phyloP scores from a whole-genome alignment of 1,139 yeast genomes.

The Debaryomycetaceae sp. region DNA sequence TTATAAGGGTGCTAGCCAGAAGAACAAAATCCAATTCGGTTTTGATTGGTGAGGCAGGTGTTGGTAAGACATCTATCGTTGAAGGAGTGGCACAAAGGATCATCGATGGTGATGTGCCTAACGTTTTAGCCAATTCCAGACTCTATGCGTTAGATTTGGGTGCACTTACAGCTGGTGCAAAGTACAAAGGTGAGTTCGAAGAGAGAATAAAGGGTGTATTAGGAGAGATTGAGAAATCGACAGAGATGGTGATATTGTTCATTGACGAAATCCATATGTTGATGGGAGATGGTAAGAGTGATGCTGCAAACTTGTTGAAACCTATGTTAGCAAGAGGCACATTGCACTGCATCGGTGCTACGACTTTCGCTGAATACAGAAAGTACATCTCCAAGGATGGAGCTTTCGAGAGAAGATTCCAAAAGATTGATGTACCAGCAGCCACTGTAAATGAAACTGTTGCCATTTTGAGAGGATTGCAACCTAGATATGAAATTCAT shows the following conservation, averaged over 20 bases:
- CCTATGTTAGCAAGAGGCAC: slow-evolving; percentile 97
- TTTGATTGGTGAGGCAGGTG: slow-evolving; percentile 98
- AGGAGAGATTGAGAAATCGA: slow-evolving; percentile 86
- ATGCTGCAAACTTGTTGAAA: slow-evolving; percentile 93
- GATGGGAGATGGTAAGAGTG: slow-evolving; percentile 95
- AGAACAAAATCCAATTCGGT: slow-evolving; percentile 96
- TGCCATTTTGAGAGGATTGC: slow-evolving; percentile 94
- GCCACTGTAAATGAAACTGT: slow-evolving; percentile 91
- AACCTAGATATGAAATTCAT: slow-evolving; percentile 93
- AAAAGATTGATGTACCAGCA: slow-evolving; percentile 92
- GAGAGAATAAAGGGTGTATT: slow-evolving; percentile 96
- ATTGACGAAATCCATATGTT: slow-evolving; percentile 98
- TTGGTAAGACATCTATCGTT: slow-evolving; percentile 95
- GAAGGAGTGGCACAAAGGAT: slow-evolving; percentile 99
- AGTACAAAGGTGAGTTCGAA: slow-evolving; percentile 97
- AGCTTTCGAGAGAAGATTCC: slow-evolving; percentile 98
- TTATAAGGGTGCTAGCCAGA: slow-evolving; percentile 90
- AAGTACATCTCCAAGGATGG: slow-evolving; percentile 93
- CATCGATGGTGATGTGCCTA: slow-evolving; percentile 92
- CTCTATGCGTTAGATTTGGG: slow-evolving; percentile 89
- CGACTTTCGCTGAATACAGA: slow-evolving; percentile 92
- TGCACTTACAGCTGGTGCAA: slow-evolving; percentile 97
- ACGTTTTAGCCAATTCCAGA: slow-evolving; percentile 73
- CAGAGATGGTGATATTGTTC: slow-evolving; percentile 80
- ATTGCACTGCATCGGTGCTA: slow-evolving; percentile 97